Evolutionary conservation across 768 basidiomycete genomes (phyloP), one percentile per base, ranked within the genome.

Genomic region (Pulveroboletus sp.): DNA sequence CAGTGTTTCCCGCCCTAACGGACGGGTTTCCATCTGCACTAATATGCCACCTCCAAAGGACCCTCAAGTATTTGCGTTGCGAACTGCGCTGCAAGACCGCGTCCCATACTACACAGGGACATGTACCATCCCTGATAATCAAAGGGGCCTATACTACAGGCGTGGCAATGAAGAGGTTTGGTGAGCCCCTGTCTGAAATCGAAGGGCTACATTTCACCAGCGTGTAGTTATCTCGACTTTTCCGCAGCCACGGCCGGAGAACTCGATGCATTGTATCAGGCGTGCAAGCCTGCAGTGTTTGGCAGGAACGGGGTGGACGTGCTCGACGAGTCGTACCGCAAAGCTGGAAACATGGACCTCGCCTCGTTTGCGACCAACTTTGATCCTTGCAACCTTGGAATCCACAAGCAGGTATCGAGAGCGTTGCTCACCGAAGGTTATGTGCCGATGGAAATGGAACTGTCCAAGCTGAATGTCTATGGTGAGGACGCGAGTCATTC

Each of bases 391-490:
- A n/a, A n/a, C n/a, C 27, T 53, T 16, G 26, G 54, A 29, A 43
- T 53, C 40, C 30, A 49, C 16, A 34, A 29, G 6, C 27, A 12
- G 6, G 27, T 46, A 1, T 41, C 43, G 4, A 41, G 31, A 14
- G 36, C 20, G 7, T 46, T 54, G 36, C 48, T 56, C 14, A 51
- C 56, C 5, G 2, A 24, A 32, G 16, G 17, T 10, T 1, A 24
- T 3, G 44, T 50, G 13, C 16, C 29, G 31, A 45, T 42, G 39
- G 32, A 36, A 1, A 23, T 9, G 51, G 27, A 29, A 29, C 47
- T 76, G 7, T 75, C 76, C 58, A 77, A 77, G 50, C 62, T 78
- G 44, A 76, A 78, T 45, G 71, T 77, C 5, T 77, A 78, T 44
- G 71, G 78, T 29, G 12, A 29, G 27, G 6, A 29, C 27, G 12